Conservation (phyloP, 441 rosid genomes). For the Populus hybrid region DNA sequence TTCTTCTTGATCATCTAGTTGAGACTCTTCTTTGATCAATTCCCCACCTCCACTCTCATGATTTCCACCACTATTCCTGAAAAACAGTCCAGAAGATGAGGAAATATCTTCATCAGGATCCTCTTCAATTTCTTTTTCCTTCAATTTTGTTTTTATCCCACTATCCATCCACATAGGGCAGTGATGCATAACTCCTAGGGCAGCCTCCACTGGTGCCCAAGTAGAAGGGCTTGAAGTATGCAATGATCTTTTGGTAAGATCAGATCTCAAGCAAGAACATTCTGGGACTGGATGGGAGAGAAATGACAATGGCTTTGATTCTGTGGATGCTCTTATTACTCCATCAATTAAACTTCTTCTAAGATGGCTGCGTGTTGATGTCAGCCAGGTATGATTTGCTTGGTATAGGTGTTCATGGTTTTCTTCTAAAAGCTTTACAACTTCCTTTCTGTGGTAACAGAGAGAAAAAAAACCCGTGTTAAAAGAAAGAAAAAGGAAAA, state of each 20-base stretch:
- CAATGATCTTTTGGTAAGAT: conserved; percentile 22
- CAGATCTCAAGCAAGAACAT: conserved; percentile 64
- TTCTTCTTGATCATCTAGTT: conserved; percentile 90
- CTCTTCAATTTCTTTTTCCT: conserved; percentile 72
- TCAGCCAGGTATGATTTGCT: conserved; percentile 83
- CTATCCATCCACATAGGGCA: conserved; percentile 82
- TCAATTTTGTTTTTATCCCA: conserved; percentile 33
- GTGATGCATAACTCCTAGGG: conserved; percentile 50
- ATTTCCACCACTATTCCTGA: conserved; percentile 38
- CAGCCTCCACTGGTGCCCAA: conserved; percentile 34
- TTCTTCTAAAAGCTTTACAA: conserved; percentile 67
- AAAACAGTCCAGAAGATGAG: conserved; percentile 65
- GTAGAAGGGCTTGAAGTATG: conserved; percentile 29
- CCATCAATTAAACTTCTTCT: conserved; percentile 72
- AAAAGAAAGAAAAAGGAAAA: background rate
- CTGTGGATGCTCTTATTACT: conserved; percentile 47
- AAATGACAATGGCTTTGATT: conserved; percentile 59
- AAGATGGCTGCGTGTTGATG: conserved; percentile 62
- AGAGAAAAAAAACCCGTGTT: conserved; percentile 1
- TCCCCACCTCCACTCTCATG: conserved; percentile 61
- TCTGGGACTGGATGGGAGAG: conserved; percentile 87
- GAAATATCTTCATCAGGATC: conserved; percentile 75
- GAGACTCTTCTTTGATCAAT: conserved; percentile 76
- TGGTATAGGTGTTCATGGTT: conserved; percentile 64
- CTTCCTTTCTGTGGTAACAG: conserved; percentile 49